Conservation (phyloP, 2,329 filamentous ascomycete genomes). For the Aspergillus texensis region DNA sequence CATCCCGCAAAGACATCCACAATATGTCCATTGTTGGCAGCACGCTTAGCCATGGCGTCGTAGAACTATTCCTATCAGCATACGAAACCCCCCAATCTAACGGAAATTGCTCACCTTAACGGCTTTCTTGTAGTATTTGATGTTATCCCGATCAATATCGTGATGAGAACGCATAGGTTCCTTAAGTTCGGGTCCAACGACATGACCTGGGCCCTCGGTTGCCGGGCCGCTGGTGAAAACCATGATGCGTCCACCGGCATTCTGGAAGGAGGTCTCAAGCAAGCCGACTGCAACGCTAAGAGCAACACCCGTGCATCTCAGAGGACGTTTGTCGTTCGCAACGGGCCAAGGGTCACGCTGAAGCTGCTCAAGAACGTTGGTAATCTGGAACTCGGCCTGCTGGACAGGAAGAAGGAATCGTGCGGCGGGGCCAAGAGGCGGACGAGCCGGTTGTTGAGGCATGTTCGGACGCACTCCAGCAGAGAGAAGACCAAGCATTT, state of each 20-base stretch:
- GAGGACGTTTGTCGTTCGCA: constrained; percentile 83
- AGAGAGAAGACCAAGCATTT: constrained; percentile 82
- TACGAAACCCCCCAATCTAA: not conserved
- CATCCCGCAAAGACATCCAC: constrained; percentile 98
- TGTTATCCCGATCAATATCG: constrained; percentile 97
- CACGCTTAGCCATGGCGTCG: constrained; percentile 88
- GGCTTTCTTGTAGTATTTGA: constrained; percentile 99
- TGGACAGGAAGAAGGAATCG: constrained; percentile 92
- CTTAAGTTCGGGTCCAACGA: constrained; percentile 91
- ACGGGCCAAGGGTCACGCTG: constrained; percentile 98
- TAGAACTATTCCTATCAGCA: constrained; percentile 70
- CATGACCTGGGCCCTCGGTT: constrained; percentile 94
- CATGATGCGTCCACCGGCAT: constrained; percentile 94
- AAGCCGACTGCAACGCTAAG: constrained; percentile 91
- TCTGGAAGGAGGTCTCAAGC: constrained; percentile 92
- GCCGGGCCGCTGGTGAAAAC: constrained; percentile 92
- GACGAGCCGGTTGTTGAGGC: constrained; percentile 72
- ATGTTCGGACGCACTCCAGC: constrained; percentile 73
- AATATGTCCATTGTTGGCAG: constrained; percentile 94
- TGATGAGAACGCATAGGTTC: constrained; percentile 98
- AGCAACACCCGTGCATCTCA: constrained; percentile 95
- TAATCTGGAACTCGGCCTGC: constrained; percentile 96
- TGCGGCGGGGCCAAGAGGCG: constrained; percentile 76
- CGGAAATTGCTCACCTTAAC: constrained; percentile 68
- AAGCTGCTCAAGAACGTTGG: constrained; percentile 90